Evolutionary conservation across 1,139 yeast genomes (phyloP).

Genomic region (Suzukiozyma palmioleophila): DNA sequence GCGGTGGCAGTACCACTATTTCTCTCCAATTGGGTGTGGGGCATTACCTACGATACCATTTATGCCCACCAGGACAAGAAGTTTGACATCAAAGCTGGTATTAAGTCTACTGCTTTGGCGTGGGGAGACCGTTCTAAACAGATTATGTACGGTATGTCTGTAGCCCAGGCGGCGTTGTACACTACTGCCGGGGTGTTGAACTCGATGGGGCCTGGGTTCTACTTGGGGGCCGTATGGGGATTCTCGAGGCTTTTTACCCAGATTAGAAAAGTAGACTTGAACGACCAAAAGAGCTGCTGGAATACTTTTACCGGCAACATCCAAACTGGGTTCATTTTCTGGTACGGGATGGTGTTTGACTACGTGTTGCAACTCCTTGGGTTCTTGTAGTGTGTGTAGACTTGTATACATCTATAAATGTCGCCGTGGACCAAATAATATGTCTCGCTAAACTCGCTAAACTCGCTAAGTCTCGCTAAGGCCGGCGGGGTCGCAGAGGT

Average conservation of each 20-base stretch:
- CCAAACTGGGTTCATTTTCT: slow-evolving; percentile 72
- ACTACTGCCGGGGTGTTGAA: slow-evolving; percentile 74
- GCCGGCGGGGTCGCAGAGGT: slow-evolving; percentile 3
- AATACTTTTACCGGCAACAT: slow-evolving; percentile 71
- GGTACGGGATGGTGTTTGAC: slow-evolving; percentile 74
- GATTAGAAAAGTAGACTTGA: slow-evolving; percentile 70
- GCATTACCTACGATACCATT: slow-evolving; percentile 91
- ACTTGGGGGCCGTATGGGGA: slow-evolving; percentile 61
- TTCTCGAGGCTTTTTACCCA: slow-evolving; percentile 62
- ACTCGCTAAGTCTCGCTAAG: not conserved
- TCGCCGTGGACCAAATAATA: not conserved
- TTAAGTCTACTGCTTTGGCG: slow-evolving; percentile 89
- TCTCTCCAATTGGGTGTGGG: slow-evolving; percentile 80
- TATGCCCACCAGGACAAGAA: slow-evolving; percentile 97
- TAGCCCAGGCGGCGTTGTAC: slow-evolving; percentile 62
- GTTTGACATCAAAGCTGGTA: slow-evolving; percentile 84
- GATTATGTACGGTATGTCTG: slow-evolving; percentile 57
- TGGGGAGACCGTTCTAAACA: slow-evolving; percentile 83
- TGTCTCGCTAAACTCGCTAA: too few relatives aligned
- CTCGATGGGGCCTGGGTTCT: slow-evolving; percentile 85
- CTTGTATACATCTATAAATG: not conserved
- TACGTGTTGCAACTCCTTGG: slow-evolving; percentile 54
- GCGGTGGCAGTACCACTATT: slow-evolving; percentile 76
- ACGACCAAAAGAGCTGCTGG: slow-evolving; percentile 82
- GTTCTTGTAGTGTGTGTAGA: slow-evolving; percentile 18